phyloP scores from a whole-genome alignment of 768 basidiomycete genomes.

The Podaxis pistillaris region DNA sequence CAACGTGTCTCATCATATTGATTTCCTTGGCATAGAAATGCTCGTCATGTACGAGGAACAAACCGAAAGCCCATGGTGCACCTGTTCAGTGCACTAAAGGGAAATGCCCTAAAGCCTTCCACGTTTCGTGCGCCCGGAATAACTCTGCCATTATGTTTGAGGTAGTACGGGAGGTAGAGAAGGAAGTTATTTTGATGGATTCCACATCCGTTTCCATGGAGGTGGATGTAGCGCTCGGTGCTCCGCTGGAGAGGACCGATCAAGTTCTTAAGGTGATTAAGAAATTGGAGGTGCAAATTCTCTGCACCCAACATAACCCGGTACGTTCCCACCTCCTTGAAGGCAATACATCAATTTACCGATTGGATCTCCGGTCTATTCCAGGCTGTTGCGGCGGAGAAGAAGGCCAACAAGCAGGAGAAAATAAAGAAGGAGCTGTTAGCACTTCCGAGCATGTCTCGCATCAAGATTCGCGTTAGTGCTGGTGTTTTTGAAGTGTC shows the following conservation, averaged over 20 bases:
- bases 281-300: constrained; percentile 71
- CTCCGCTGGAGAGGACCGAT: constrained; percentile 13
- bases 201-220: constrained; percentile 28
- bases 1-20: not conserved
- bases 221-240: constrained; percentile 22
- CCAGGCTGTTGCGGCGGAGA: constrained; percentile 72
- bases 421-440: constrained; percentile 70
- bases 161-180: constrained; percentile 70
- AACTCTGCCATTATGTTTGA: constrained; percentile 56
- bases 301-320: constrained; percentile 90
- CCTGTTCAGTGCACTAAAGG: constrained; percentile 93
- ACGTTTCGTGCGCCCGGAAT: constrained; percentile 83
- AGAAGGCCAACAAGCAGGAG: constrained; percentile 73
- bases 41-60: constrained; percentile 71
- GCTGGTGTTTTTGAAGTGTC: constrained; percentile 87
- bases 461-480: constrained; percentile 82
- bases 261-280: constrained; percentile 64
- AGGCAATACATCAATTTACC: not conserved
- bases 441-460: constrained; percentile 64
- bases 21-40: constrained; percentile 68
- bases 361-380: constrained; percentile 2
- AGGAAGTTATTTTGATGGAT: constrained; percentile 73
- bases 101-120: constrained; percentile 91
- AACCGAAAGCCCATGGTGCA: constrained; percentile 68
- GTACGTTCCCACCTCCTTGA: constrained; percentile 44